phyloP scores from a whole-genome alignment of 2,329 filamentous ascomycete genomes.

The Cladosporium sp. region DNA sequence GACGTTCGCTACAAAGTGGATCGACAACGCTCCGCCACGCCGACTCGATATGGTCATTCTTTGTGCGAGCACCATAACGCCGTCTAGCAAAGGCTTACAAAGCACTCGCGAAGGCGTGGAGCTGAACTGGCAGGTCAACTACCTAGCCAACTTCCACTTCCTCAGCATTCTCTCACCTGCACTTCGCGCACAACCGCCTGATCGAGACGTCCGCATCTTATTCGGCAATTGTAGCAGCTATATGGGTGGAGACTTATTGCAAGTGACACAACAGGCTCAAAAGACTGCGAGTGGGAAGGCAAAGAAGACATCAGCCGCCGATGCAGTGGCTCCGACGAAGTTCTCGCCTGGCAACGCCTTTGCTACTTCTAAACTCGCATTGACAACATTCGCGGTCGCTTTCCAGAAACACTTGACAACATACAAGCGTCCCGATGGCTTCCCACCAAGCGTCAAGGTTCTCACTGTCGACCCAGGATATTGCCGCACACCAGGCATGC shows the following conservation, averaged over 20 bases:
- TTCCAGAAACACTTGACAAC: conserved; percentile 88
- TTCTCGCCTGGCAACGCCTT: conserved; percentile 44
- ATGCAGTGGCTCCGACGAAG: conserved; percentile 25
- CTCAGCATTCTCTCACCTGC: conserved; percentile 87
- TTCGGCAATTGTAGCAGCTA: conserved; percentile 86
- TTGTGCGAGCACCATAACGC: conserved; percentile 73
- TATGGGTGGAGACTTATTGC: conserved; percentile 67
- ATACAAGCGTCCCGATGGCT: conserved; percentile 76
- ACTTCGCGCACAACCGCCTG: conserved; percentile 82
- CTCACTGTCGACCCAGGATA: conserved; percentile 84
- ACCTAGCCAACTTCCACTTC: conserved; percentile 90
- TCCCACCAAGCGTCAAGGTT: conserved; percentile 77
- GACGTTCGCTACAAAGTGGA: conserved; percentile 93
- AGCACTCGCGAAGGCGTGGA: conserved; percentile 77
- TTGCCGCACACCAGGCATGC: conserved; percentile 78
- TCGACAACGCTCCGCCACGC: conserved; percentile 87
- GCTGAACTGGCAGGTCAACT: conserved; percentile 90
- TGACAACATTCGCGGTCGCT: conserved; percentile 83
- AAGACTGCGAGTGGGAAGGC: conserved; percentile 51
- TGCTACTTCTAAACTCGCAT: conserved; percentile 58
- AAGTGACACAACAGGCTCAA: conserved; percentile 41
- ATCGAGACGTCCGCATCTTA: conserved; percentile 85
- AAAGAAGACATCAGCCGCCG: conserved; percentile 42
- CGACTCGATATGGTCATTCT: conserved; percentile 87
- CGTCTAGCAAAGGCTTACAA: conserved; percentile 53